Percentiles rank a stretch among this genome's conserved stretches.
These are phyloP conservation scores for Acacia confusa DNA, from an alignment of 306 rosid genomes.

Conservation along the genomic window DNA sequence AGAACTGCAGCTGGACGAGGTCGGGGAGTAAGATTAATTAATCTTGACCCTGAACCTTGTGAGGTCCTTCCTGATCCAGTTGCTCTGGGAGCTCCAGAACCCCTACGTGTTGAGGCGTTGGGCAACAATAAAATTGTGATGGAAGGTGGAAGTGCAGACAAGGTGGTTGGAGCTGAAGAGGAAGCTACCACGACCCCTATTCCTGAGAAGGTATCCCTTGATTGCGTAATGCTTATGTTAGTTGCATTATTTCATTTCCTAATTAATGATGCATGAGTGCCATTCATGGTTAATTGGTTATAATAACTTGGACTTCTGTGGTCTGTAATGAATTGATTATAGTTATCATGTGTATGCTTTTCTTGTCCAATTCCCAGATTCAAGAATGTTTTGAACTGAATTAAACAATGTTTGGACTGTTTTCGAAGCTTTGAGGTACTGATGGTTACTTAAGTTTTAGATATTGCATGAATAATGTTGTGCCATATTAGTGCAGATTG, in stretches of 20 bases:
- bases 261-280: constrained; percentile 23
- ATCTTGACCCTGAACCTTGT: constrained; percentile 47
- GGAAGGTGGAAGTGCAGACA: constrained; percentile 89
- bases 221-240: constrained; percentile 24
- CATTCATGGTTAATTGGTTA: constrained; percentile 12
- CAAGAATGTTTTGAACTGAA: constrained; percentile 5
- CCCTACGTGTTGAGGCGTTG: constrained; percentile 54
- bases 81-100: constrained; percentile 67
- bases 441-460: neutral
- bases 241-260: constrained; percentile 28
- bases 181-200: constrained; percentile 81
- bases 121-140: constrained; percentile 71
- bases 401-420: constrained; percentile 9
- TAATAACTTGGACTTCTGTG: constrained; percentile 1
- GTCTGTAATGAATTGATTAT: constrained; percentile 1
- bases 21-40: constrained; percentile 80
- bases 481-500: constrained; percentile 1
- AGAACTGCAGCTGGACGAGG: constrained; percentile 91
- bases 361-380: neutral
- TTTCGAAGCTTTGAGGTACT: constrained; percentile 16
- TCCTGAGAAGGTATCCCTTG: constrained; percentile 75
- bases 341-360: neutral
- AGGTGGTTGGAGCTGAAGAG: constrained; percentile 73
- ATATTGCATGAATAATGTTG: neutral
- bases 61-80: constrained; percentile 54